Base-by-base conservation (phyloP, 2,329 filamentous ascomycete species). In the Phyllosticta capitalensis region DNA sequence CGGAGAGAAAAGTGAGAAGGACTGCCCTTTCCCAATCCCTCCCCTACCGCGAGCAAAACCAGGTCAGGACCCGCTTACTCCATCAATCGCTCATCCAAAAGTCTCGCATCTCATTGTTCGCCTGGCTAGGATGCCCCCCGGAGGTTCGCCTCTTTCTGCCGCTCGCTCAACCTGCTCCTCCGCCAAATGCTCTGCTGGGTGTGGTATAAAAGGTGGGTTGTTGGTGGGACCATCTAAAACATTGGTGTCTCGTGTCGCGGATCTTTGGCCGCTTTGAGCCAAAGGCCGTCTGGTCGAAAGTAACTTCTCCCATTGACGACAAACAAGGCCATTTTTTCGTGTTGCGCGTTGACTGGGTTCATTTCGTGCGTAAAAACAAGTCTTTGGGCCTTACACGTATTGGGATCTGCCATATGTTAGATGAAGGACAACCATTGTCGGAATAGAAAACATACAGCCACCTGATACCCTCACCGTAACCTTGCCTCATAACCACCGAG, bases 401-500 rank as follows among this genome's bases (percentile, higher is more conserved):
- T 38, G 30, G 30, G 30, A 38, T 38, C 30, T 38, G 10, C 10
- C 30, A 12, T 14, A 14, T 38, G 30, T 38, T 14, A 38, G 30
- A 38, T 5, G 17, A 38, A 14, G 30, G 10, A 9, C 9, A 38
- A 12, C 7, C 5, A 38, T 12, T 38, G 10, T 10, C 9, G 30
- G 30, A 17, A 24, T n/a, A 45, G 28, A n/a, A 52, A n/a, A 54
- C 56, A 28, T 54, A 58, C 56, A 75, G 67, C 73, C 73, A 75
- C 61, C 73, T 67, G 57, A 75, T 74, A 50, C 69, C 73, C 65
- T 75, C 72, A 54, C 73, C 73, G 60, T 75, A 75, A 87, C 84
- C 94, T 81, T 97, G 92, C 76, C 92, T 85, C 90, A 96, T 96
- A 64, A 97, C 92, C 67, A 97, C 92, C 69, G 90, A 95, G 83